Percentiles rank a stretch among this genome's conserved stretches.
These are phyloP conservation scores for Neotropicomus parvogracilis DNA, from an alignment of 1,284 basidiomycete genomes.

Conservation along the genomic window DNA sequence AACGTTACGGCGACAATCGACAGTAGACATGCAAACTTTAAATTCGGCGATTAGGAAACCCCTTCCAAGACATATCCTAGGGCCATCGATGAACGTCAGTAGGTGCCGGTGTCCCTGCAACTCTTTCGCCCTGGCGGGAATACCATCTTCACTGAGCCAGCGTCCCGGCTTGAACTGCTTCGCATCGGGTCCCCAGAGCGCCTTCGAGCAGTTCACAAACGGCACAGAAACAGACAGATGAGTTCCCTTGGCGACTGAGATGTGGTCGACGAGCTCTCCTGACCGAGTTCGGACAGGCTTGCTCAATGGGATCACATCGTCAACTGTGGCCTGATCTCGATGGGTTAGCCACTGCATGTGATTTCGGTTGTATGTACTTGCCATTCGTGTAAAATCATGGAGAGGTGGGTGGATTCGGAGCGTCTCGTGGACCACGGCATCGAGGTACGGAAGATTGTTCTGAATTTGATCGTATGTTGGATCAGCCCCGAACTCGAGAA, in stretches of 20 bases:
- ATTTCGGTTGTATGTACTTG: conserved; percentile 19
- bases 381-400: conserved; percentile 40
- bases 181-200: conserved; percentile 45
- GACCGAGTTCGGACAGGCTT: conserved; percentile 38
- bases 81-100: conserved; percentile 31
- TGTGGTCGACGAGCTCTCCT: conserved; percentile 38
- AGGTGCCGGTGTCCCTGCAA: conserved; percentile 30
- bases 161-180: conserved; percentile 40
- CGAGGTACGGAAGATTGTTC: conserved; percentile 27
- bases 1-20: no score
- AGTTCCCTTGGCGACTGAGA: conserved; percentile 47
- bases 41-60: conserved; percentile 32
- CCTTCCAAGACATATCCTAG: conserved; percentile 32
- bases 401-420: conserved; percentile 22
- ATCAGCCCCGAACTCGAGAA: conserved; percentile 23
- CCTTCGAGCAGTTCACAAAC: conserved; percentile 45
- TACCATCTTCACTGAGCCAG: conserved; percentile 34
- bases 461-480: conserved; percentile 28
- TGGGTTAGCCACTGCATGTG: background rate
- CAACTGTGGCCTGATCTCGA: conserved; percentile 38
- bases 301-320: conserved; percentile 53
- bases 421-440: conserved; percentile 29
- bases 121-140: conserved; percentile 19
- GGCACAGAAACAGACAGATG: conserved; percentile 39
- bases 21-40: conserved; percentile 21